These are phyloP conservation scores for Penicillium sp. DNA, from an alignment of 2,329 filamentous ascomycete species.

Conservation along the genomic window DNA sequence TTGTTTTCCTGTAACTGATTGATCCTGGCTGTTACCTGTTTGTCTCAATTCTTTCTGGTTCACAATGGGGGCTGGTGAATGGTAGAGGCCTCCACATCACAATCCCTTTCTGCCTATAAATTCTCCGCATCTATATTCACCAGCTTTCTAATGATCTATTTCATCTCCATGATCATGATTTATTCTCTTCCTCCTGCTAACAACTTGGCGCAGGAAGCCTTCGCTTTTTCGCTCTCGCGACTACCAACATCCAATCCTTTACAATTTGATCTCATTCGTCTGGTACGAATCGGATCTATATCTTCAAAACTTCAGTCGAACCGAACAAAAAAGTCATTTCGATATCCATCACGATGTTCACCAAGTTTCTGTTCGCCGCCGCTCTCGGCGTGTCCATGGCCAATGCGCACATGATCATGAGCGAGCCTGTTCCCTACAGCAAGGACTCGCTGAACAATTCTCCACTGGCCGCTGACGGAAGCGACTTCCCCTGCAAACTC, in stretches of 20 bases:
- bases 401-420: conserved; percentile 78
- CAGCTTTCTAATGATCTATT: not conserved
- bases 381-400: conserved; percentile 59
- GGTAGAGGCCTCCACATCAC: not conserved
- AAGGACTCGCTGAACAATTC: conserved; percentile 59
- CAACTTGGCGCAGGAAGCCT: conserved; percentile 19
- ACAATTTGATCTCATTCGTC: conserved; percentile 34
- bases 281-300: conserved; percentile 39
- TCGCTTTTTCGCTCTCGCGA: conserved; percentile 10
- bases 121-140: not conserved
- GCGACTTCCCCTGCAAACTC: conserved; percentile 83
- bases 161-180: not conserved
- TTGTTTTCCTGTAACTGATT: conserved; percentile 1
- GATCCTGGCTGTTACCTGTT: not conserved
- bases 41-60: not conserved
- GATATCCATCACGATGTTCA: conserved; percentile 32
- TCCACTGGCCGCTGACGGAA: conserved; percentile 65
- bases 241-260: conserved; percentile 29
- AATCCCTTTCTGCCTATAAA: conserved; percentile 4
- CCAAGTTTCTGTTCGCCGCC: conserved; percentile 40
- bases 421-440: conserved; percentile 67
- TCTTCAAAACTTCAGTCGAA: conserved; percentile 25
- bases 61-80: conserved; percentile 9
- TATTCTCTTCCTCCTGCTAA: conserved; percentile 14
- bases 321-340: conserved; percentile 13